These are phyloP conservation scores for Magnolia officinalis DNA, from an alignment of 164 flowering plant genomes.

Conservation along the genomic window DNA sequence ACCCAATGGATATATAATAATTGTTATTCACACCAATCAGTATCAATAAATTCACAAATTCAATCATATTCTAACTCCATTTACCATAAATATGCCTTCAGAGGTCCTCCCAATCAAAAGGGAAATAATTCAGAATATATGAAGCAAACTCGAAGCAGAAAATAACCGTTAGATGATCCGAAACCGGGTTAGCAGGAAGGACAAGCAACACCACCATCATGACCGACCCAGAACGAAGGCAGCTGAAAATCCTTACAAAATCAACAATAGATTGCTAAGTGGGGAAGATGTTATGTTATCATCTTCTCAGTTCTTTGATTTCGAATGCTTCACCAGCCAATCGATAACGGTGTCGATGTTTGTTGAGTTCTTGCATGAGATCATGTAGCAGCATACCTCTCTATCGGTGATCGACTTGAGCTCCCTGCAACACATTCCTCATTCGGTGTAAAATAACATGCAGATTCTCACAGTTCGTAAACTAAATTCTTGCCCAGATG, in stretches of 20 bases:
- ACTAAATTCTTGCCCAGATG: background rate
- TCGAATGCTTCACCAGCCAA: slow-evolving; percentile 57
- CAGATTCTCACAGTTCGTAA: background rate
- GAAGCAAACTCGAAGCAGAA: slow-evolving; percentile 1
- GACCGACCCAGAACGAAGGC: background rate
- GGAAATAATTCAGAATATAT: slow-evolving; percentile 1
- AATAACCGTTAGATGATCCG: background rate
- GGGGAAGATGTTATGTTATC: background rate
- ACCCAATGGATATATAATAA: background rate
- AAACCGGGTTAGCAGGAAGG: background rate
- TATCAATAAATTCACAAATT: background rate
- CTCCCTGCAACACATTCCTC: slow-evolving; percentile 31
- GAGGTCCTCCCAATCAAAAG: background rate
- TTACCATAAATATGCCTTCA: background rate
- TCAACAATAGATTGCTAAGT: background rate
- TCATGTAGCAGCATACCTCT: slow-evolving; percentile 55
- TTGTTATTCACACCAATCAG: slow-evolving; percentile 8
- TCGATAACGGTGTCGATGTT: slow-evolving; percentile 50
- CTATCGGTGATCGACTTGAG: slow-evolving; percentile 39
- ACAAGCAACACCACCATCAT: slow-evolving; percentile 2
- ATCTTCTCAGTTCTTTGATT: slow-evolving; percentile 39
- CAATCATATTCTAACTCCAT: slow-evolving; percentile 4
- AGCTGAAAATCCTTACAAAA: background rate
- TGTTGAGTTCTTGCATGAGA: slow-evolving; percentile 53
- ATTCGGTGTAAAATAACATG: background rate